A percentile compares a stretch with the other conserved stretches of the same genome.
Evolutionary conservation across 1,284 basidiomycete genomes (phyloP).

Genomic region (Porogramme epimiltina): DNA sequence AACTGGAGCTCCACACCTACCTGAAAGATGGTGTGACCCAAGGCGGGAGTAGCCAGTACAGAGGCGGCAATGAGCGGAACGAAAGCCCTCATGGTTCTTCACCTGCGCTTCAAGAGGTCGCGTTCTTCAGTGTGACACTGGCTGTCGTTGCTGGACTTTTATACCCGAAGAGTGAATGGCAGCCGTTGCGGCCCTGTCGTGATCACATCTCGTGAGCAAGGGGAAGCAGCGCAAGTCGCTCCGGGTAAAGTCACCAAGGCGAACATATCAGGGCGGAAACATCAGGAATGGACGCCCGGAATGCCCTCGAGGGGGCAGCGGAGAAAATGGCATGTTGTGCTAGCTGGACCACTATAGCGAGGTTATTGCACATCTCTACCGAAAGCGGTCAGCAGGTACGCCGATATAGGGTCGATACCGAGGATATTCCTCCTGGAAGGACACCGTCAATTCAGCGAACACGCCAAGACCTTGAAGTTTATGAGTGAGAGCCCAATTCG

Average conservation of each 20-base stretch:
- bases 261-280: too few species aligned
- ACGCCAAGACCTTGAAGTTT: too few species aligned
- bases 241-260: too few species aligned
- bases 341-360: constrained; percentile 9
- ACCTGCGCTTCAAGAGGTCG: constrained; percentile 3
- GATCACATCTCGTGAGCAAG: constrained; percentile 11
- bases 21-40: constrained; percentile 53
- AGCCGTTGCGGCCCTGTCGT: background rate
- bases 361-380: constrained; percentile 20
- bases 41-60: constrained; percentile 30
- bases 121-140: constrained; percentile 1
- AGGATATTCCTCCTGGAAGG: constrained; percentile 10
- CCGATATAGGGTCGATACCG: constrained; percentile 1
- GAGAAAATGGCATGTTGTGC: constrained; percentile 4
- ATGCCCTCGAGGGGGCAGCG: constrained; percentile 1
- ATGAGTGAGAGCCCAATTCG: too few species aligned
- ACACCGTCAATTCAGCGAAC: constrained; percentile 1
- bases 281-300: background rate
- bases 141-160: constrained; percentile 2
- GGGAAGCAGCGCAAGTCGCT: background rate
- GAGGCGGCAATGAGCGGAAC: constrained; percentile 30
- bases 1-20: constrained; percentile 22
- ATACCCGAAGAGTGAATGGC: constrained; percentile 5
- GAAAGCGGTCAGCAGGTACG: constrained; percentile 12
- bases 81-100: constrained; percentile 22